Evolutionary conservation across 2,329 filamentous ascomycete species (phyloP).

Genomic region (Pseudogymnoascus sp.): DNA sequence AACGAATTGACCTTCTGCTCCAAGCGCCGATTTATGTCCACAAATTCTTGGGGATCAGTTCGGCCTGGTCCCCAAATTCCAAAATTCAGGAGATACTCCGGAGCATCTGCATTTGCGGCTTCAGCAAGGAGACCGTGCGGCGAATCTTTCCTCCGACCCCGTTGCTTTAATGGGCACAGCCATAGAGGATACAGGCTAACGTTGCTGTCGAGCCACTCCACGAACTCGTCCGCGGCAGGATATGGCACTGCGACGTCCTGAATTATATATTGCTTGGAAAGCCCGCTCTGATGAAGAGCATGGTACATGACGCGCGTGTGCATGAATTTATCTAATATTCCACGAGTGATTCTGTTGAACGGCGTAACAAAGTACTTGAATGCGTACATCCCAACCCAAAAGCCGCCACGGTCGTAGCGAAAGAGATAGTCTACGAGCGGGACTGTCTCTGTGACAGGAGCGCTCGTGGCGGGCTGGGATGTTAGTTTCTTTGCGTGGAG

Average conservation of each 20-base stretch:
- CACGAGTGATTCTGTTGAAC: conserved; percentile 51
- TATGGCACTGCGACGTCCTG: conserved; percentile 55
- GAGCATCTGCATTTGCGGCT: not conserved
- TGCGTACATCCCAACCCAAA: conserved; percentile 51
- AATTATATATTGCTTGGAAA: conserved; percentile 48
- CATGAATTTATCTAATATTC: conserved; percentile 50
- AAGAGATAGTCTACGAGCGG: conserved; percentile 44
- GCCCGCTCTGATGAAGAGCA: conserved; percentile 49
- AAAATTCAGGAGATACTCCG: conserved; percentile 44
- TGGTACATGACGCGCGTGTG: conserved; percentile 54
- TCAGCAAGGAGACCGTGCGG: conserved; percentile 7
- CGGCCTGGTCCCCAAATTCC: conserved; percentile 76
- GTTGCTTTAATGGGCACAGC: conserved; percentile 44
- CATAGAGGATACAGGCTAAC: conserved; percentile 46
- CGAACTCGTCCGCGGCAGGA: conserved; percentile 40
- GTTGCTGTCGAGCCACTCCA: conserved; percentile 39
- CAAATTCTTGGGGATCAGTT: conserved; percentile 43
- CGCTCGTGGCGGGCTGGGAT: not conserved
- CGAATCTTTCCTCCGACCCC: not conserved
- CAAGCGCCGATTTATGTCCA: conserved; percentile 59
- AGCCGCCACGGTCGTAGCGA: conserved; percentile 51
- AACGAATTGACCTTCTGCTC: conserved; percentile 61
- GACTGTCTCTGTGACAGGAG: conserved; percentile 27
- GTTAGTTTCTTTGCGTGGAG: conserved; percentile 38
- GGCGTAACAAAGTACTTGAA: conserved; percentile 53